Evolutionary conservation across 768 basidiomycete genomes (phyloP), one percentile per base, ranked within the genome.

Genomic region (Mycena alexandri): DNA sequence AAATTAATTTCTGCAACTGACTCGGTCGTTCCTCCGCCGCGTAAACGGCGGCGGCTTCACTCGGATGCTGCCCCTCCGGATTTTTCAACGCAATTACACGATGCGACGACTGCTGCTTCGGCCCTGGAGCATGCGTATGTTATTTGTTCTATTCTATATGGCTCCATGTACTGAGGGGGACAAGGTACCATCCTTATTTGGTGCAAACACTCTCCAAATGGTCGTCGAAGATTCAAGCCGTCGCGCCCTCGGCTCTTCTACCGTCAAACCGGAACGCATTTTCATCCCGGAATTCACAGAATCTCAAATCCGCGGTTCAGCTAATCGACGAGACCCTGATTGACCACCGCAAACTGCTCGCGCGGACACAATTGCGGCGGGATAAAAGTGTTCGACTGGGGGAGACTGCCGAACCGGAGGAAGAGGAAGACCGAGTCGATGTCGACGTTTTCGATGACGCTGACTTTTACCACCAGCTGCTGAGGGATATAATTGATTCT

Each of bases 221-320:
- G 98, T 98, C 95, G 12, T 85, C 91, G 25, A 99, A 99, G 81
- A 93, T 99, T 43, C 93, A 96, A 74, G 93, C 96, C 1, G 96
- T 98, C 7, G 88, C 95, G 2, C 91, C 95, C 13, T 89, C 91
- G 9, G 90, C 85, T 46, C 87, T 93, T 14, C 83, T 90, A 7
- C 89, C 91, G 47, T 87, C 86, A 14, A 91, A 88, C 70, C 87
- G 87, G n/a, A 89, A 88, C 63, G 81, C 91, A 8, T 94, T 95
- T 77, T 85, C 85, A 47, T 74, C 81, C 24, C 86, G 82, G 80
- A 82, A 82, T 75, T 83, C 83, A 44, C 88, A 85, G 75, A 83
- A 79, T 54, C 77, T 82, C 59, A 93, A 89, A 75, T 87, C 89
- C 38, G 88, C 91, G 6, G 86, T 91, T 6, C 87, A 93, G 73